Evolutionary conservation across 2,329 filamentous ascomycete species (phyloP), one percentile per base, ranked within the genome.

Genomic region (Pseudogymnoascus sp.): DNA sequence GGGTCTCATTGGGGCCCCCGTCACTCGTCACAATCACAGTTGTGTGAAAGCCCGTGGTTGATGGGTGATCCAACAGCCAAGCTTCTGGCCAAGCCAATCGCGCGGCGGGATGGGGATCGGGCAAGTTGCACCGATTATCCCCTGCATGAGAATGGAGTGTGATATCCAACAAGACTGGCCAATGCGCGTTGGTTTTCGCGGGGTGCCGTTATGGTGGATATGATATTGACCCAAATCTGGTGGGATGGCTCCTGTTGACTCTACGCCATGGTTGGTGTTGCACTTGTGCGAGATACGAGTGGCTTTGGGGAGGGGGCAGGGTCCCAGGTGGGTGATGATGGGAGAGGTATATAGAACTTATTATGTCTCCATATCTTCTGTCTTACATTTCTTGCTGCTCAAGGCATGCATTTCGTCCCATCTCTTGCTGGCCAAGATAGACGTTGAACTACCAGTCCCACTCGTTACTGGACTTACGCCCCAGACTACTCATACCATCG

Each of bases 391-490:
- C 28, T 18, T 54, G 47, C 18, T 54, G 47, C 47, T 54, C 28
- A 50, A 32, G 25, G 43, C 18, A 50, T 54, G 47, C 22, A 8
- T 25, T 58, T 25, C 22, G 57, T 58, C 57, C 30, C 57, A 58
- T 30, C 32, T 58, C 57, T 58, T 58, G 32, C 57, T 30, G 57
- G 57, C n/a, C 57, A 58, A 58, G 57, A 25, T 58, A 58, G 30
- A 58, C 37, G 35, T 58, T 12, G 57, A 58, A 18, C 32, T 38
- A 35, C 34, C 30, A 39, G 32, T 38, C 57, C 30, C 57, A 2
- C n/a, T 58, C 34, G 57, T 37, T 39, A 37, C 18, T 37, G 34
- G 32, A 58, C n/a, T 18, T 38, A 14, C 18, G 38, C 20, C 25
- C 20, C 32, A 58, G 30, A 58, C 18, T 16, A 16, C 32, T 58